These are phyloP conservation scores for Schwanniomyces sp. DNA, from an alignment of 805 yeast species.

Conservation along the genomic window DNA sequence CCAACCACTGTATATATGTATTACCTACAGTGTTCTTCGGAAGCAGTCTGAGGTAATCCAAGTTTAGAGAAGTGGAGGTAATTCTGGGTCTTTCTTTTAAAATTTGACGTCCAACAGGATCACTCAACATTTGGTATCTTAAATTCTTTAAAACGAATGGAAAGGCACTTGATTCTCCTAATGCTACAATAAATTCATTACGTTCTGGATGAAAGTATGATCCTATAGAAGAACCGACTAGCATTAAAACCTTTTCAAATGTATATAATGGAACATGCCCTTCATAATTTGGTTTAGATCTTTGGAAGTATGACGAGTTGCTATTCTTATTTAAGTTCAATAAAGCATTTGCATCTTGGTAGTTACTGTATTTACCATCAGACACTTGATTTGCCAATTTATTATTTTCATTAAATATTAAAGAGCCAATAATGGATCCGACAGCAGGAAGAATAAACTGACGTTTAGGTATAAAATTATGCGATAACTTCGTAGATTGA, in stretches of 20 bases:
- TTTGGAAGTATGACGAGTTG: conserved; percentile 24
- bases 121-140: conserved; percentile 72
- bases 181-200: conserved; percentile 72
- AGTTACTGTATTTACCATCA: conserved; percentile 42
- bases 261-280: conserved; percentile 76
- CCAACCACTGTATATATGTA: conserved; percentile 79
- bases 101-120: conserved; percentile 74
- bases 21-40: conserved; percentile 76
- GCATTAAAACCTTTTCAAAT: conserved; percentile 63
- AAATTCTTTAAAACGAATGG: conserved; percentile 62
- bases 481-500: not conserved
- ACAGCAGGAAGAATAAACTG: conserved; percentile 14
- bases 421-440: conserved; percentile 22
- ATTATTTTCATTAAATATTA: conserved; percentile 44
- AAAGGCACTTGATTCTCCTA: conserved; percentile 89
- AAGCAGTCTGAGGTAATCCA: conserved; percentile 55
- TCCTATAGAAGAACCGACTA: conserved; percentile 73
- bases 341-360: conserved; percentile 31
- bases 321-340: conserved; percentile 22
- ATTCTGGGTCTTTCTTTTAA: conserved; percentile 81
- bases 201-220: conserved; percentile 75
- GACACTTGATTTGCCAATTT: conserved; percentile 62
- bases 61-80: conserved; percentile 66
- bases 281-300: conserved; percentile 54
- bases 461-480: not conserved